Evolutionary conservation across 208 protist species (phyloP).

Genomic region (Wallacemonas collosoma): DNA sequence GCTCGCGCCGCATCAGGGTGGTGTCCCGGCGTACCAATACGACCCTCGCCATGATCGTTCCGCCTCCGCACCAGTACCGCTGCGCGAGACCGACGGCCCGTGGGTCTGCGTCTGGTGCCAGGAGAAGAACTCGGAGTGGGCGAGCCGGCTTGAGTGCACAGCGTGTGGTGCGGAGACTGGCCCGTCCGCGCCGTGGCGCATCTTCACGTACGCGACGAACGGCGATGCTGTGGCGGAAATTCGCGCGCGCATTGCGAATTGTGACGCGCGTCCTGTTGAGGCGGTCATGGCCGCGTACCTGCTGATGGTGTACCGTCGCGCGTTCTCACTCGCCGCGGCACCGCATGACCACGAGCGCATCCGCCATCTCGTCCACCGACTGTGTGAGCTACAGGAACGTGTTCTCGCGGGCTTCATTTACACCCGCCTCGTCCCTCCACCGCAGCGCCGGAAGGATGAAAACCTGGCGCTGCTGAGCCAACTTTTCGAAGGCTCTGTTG

Average conservation of each 20-base stretch:
- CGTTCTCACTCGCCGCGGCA: constrained; percentile 70
- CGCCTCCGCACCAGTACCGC: not conserved
- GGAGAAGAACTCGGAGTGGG: constrained; percentile 67
- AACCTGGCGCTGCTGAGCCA: constrained; percentile 32
- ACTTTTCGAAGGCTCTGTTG: constrained; percentile 29
- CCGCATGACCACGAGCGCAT: constrained; percentile 74
- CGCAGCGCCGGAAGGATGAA: constrained; percentile 37
- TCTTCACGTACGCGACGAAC: constrained; percentile 57
- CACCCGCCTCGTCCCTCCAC: constrained; percentile 65
- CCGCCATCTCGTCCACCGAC: constrained; percentile 50
- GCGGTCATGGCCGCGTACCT: constrained; percentile 78
- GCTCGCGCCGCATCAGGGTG: constrained; percentile 7
- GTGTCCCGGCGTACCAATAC: not conserved
- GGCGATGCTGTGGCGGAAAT: constrained; percentile 73
- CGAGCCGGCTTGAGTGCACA: constrained; percentile 62
- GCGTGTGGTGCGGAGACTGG: constrained; percentile 84
- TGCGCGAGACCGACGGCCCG: constrained; percentile 34
- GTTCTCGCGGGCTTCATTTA: constrained; percentile 85
- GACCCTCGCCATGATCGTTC: not conserved
- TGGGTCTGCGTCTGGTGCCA: constrained; percentile 89
- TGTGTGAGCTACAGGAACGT: constrained; percentile 73
- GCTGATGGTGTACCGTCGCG: constrained; percentile 83
- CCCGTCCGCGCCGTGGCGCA: constrained; percentile 69
- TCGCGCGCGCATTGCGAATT: constrained; percentile 66
- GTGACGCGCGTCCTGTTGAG: constrained; percentile 57